phyloP scores from a whole-genome alignment of 2,329 filamentous ascomycete genomes.

The Ustulina deusta region DNA sequence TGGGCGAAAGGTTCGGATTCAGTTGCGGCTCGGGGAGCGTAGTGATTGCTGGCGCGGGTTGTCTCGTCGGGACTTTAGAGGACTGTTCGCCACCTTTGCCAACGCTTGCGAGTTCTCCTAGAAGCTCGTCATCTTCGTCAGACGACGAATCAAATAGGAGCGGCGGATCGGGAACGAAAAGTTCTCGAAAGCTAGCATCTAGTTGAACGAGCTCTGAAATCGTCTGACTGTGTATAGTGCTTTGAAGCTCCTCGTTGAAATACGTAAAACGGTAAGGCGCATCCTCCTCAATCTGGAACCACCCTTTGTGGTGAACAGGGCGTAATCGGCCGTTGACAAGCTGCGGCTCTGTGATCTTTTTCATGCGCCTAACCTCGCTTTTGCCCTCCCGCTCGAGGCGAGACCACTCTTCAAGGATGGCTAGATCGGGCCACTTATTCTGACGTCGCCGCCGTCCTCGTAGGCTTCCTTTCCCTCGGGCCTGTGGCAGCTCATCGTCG shows the following conservation, averaged over 20 bases:
- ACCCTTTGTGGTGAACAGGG: slow-evolving; percentile 80
- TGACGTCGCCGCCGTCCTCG: slow-evolving; percentile 68
- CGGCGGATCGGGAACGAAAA: slow-evolving; percentile 90
- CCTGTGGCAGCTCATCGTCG: slow-evolving; percentile 75
- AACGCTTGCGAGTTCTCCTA: slow-evolving; percentile 45
- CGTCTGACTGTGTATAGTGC: slow-evolving; percentile 94
- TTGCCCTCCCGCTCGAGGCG: slow-evolving; percentile 88
- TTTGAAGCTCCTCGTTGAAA: slow-evolving; percentile 97
- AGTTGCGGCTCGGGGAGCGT: slow-evolving; percentile 37
- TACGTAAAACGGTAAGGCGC: slow-evolving; percentile 96
- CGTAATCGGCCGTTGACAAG: slow-evolving; percentile 90
- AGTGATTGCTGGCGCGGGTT: slow-evolving; percentile 56
- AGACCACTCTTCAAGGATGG: slow-evolving; percentile 89
- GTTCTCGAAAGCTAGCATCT: slow-evolving; percentile 83
- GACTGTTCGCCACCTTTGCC: slow-evolving; percentile 53
- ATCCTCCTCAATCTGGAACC: slow-evolving; percentile 90
- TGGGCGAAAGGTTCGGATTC: slow-evolving; percentile 34
- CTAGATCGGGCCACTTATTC: slow-evolving; percentile 86
- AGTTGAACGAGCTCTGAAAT: slow-evolving; percentile 93
- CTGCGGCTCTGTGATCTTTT: slow-evolving; percentile 93
- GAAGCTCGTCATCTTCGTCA: slow-evolving; percentile 68
- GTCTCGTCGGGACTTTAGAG: slow-evolving; percentile 60
- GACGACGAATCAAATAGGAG: slow-evolving; percentile 78
- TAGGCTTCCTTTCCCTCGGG: slow-evolving; percentile 56
- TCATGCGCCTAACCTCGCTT: slow-evolving; percentile 83